phyloP scores from a whole-genome alignment of 23 red algal species.

The Gracilaria caudata region DNA sequence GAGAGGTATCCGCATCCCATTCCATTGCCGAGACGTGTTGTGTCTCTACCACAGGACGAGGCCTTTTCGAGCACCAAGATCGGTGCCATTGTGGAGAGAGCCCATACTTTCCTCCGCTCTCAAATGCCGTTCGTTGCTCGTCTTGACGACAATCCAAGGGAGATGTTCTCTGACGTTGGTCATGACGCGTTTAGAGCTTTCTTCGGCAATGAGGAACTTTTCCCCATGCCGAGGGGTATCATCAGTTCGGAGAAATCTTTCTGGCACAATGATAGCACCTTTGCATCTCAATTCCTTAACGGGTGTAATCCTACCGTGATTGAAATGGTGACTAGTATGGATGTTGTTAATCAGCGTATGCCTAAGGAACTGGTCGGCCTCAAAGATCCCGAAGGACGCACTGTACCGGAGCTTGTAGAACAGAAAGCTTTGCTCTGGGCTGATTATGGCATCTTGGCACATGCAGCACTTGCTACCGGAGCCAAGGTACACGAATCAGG shows the following conservation, averaged over 20 bases:
- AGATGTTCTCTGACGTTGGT: conserved; percentile 41
- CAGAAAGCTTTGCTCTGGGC: conserved; percentile 47
- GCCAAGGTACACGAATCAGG: conserved; percentile 33
- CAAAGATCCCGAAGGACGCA: conserved; percentile 29
- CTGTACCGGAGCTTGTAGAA: conserved; percentile 21
- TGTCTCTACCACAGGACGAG: conserved; percentile 50
- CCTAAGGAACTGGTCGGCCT: conserved; percentile 39
- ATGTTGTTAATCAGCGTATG: conserved; percentile 40
- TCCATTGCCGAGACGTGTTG: conserved; percentile 46
- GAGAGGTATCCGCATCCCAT: conserved; percentile 7
- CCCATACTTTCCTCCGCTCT: conserved; percentile 54
- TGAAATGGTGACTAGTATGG: conserved; percentile 6
- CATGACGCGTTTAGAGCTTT: conserved; percentile 66
- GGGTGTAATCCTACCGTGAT: conserved; percentile 70
- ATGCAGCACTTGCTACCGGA: background rate
- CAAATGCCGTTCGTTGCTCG: conserved; percentile 60
- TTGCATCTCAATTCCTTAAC: conserved; percentile 53
- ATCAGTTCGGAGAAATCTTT: conserved; percentile 23
- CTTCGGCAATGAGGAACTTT: conserved; percentile 55
- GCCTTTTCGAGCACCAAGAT: conserved; percentile 52
- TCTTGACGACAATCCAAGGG: conserved; percentile 24
- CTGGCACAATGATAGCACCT: conserved; percentile 42
- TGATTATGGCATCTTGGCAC: conserved; percentile 49
- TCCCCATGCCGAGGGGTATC: conserved; percentile 53
- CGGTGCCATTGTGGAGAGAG: conserved; percentile 44